phyloP scores from a whole-genome alignment of 1,284 basidiomycete genomes.

The Tylopilus sp. region DNA sequence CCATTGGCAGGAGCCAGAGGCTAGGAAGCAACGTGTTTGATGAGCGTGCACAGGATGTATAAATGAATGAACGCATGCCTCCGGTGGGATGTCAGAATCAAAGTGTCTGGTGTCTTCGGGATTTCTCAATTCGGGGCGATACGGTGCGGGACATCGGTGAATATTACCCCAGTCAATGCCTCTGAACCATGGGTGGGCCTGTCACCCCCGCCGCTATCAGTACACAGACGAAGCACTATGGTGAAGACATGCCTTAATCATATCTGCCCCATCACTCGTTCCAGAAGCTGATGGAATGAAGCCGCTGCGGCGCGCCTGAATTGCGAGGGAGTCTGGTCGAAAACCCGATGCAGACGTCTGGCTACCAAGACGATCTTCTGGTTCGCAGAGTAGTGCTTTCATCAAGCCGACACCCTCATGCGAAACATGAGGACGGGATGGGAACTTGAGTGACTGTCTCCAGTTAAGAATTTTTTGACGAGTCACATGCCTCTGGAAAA shows the following conservation, averaged over 20 bases:
- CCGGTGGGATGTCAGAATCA: constrained; percentile 87
- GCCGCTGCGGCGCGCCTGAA: constrained; percentile 69
- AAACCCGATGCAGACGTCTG: constrained; percentile 63
- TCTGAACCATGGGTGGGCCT: constrained; percentile 85
- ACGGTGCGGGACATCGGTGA: constrained; percentile 78
- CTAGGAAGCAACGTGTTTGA: constrained; percentile 44
- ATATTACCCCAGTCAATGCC: constrained; percentile 84
- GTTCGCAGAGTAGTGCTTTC: constrained; percentile 86
- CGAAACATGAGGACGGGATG: constrained; percentile 78
- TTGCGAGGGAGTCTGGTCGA: constrained; percentile 72
- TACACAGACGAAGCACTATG: constrained; percentile 16
- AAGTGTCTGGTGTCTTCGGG: constrained; percentile 89
- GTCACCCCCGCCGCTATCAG: constrained; percentile 24
- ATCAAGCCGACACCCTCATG: constrained; percentile 86
- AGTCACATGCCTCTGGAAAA: constrained; percentile 74
- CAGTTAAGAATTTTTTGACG: constrained; percentile 92
- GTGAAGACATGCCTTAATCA: constrained; percentile 68
- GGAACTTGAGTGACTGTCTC: constrained; percentile 85
- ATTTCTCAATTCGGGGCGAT: constrained; percentile 75
- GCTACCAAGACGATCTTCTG: constrained; percentile 88
- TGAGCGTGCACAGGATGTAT: constrained; percentile 21
- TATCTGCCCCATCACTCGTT: constrained; percentile 77
- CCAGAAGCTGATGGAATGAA: constrained; percentile 55
- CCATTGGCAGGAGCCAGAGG: constrained; percentile 88
- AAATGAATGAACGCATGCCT: constrained; percentile 53